Evolutionary conservation across 805 yeast species (phyloP).

Genomic region (Hanseniaspora mollemarum): DNA sequence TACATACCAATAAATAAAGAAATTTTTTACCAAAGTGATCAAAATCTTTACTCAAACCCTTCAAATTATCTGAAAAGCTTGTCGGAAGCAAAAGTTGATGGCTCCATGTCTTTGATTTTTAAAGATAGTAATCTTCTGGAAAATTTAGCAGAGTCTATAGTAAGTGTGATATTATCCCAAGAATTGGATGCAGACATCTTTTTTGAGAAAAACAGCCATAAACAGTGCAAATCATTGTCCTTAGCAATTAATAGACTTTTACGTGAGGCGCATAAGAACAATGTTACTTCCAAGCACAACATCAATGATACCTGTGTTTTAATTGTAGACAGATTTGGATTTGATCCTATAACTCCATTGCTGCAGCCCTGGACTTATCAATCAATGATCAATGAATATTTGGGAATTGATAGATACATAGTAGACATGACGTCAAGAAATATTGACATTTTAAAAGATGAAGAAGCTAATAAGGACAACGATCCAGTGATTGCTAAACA

Average conservation of each 20-base stretch:
- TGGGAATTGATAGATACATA: constrained; percentile 72
- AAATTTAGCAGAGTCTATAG: constrained; percentile 43
- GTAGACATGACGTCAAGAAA: constrained; percentile 44
- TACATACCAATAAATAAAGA: constrained; percentile 63
- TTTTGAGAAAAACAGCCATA: constrained; percentile 55
- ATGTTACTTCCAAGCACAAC: constrained; percentile 45
- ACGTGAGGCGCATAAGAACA: constrained; percentile 57
- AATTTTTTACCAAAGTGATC: constrained; percentile 36
- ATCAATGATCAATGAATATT: constrained; percentile 88
- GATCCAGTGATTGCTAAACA: constrained; percentile 31
- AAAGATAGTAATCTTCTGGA: constrained; percentile 21
- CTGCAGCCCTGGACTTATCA: constrained; percentile 96
- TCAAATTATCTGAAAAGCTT: constrained; percentile 2
- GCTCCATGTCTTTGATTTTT: constrained; percentile 24
- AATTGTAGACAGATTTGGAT: constrained; percentile 60
- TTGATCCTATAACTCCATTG: constrained; percentile 88
- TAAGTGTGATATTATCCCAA: constrained; percentile 38
- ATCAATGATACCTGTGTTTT: constrained; percentile 44
- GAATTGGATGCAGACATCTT: constrained; percentile 69
- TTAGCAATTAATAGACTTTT: constrained; percentile 31
- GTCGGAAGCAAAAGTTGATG: constrained; percentile 22
- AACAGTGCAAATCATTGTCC: constrained; percentile 7
- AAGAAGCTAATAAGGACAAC: constrained; percentile 7
- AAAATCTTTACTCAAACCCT: background rate
- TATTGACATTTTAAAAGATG: constrained; percentile 10